A percentile compares a stretch with the other conserved stretches of the same genome.
Conservation (phyloP, 371 early-diverging fungal species). For the Batrachochytrium dendrobatidis region DNA sequence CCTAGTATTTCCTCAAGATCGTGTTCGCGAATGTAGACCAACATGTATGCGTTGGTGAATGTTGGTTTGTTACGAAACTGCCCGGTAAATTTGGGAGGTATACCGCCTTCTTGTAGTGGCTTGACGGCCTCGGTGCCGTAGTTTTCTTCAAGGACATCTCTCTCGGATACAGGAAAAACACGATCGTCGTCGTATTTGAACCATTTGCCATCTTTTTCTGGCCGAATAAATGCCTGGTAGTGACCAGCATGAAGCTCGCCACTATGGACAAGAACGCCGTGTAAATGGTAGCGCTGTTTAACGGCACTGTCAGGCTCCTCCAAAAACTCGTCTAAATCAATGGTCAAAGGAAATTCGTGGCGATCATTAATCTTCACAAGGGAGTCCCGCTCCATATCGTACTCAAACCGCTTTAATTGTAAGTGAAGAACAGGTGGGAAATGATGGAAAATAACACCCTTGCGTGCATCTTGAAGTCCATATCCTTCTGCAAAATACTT, state of each 20-base stretch:
- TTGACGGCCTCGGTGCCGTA: slow-evolving; percentile 77
- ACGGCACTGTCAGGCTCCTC: slow-evolving; percentile 47
- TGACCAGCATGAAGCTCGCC: slow-evolving; percentile 96
- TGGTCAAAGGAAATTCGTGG: slow-evolving; percentile 89
- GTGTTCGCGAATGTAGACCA: slow-evolving; percentile 85
- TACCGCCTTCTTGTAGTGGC: background rate
- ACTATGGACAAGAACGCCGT: slow-evolving; percentile 95
- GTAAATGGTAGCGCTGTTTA: slow-evolving; percentile 73
- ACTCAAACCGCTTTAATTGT: slow-evolving; percentile 97
- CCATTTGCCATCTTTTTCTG: slow-evolving; percentile 74
- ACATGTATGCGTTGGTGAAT: slow-evolving; percentile 95
- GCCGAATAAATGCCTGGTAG: slow-evolving; percentile 90
- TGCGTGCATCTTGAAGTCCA: slow-evolving; percentile 95
- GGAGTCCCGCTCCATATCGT: slow-evolving; percentile 85
- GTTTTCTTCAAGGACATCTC: slow-evolving; percentile 93
- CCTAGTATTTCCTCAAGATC: slow-evolving; percentile 65
- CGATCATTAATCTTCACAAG: slow-evolving; percentile 98
- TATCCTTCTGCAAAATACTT: slow-evolving; percentile 93
- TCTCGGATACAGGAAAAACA: slow-evolving; percentile 75
- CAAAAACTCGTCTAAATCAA: slow-evolving; percentile 87
- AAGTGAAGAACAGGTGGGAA: slow-evolving; percentile 97
- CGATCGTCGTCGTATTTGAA: slow-evolving; percentile 97
- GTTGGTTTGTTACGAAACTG: slow-evolving; percentile 47
- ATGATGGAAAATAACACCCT: slow-evolving; percentile 88
- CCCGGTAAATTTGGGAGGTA: slow-evolving; percentile 6